Evolutionary conservation across 2,329 filamentous ascomycete genomes (phyloP).

Genomic region (Aspergillus aculeatus): DNA sequence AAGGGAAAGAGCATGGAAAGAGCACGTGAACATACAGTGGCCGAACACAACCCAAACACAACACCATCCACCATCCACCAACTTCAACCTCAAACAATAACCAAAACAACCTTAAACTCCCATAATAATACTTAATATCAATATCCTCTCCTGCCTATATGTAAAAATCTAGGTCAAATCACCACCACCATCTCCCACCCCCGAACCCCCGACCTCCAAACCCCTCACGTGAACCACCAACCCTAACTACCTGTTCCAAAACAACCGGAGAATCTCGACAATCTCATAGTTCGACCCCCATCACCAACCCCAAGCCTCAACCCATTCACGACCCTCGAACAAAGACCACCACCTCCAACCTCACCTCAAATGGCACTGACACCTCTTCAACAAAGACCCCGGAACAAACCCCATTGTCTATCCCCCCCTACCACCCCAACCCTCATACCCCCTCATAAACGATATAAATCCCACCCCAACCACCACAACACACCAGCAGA

Average conservation of each 20-base stretch:
- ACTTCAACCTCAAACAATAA: too few relatives aligned
- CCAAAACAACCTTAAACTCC: not conserved
- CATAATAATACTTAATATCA: not conserved
- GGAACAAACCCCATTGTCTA: not conserved
- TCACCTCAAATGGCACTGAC: too few relatives aligned
- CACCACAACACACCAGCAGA: too few relatives aligned
- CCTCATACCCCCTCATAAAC: not conserved
- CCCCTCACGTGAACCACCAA: slow-evolving; percentile 2
- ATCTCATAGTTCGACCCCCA: too few relatives aligned
- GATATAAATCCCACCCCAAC: not conserved
- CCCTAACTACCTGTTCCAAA: not conserved
- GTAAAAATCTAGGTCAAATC: not conserved
- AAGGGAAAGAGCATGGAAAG: too few relatives aligned
- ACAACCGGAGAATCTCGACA: too few relatives aligned
- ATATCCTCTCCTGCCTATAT: not conserved
- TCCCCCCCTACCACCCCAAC: not conserved
- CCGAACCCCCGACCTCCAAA: too few relatives aligned
- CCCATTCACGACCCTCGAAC: not conserved
- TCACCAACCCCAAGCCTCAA: too few relatives aligned
- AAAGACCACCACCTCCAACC: not conserved
- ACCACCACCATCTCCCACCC: too few relatives aligned
- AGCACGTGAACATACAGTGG: too few relatives aligned
- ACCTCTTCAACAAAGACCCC: not conserved
- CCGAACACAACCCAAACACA: too few relatives aligned
- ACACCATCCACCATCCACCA: too few relatives aligned